These are phyloP conservation scores for Calophaca sinica DNA, from an alignment of 306 rosid genomes.

Conservation along the genomic window DNA sequence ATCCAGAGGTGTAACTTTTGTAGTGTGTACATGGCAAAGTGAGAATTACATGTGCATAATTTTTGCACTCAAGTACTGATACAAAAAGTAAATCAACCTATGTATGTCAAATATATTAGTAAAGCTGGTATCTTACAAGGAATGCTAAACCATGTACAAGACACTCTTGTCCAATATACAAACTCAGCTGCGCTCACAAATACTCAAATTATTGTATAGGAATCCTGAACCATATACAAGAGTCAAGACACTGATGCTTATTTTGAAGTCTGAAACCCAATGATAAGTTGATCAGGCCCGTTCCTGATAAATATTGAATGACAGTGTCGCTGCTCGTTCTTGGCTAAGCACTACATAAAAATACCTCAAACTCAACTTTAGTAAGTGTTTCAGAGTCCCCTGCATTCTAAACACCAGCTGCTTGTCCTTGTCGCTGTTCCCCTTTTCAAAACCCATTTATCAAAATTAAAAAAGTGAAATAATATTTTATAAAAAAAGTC, in stretches of 20 bases:
- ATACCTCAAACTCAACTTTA: too few relatives aligned
- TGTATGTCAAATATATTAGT: background rate
- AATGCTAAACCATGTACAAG: slow-evolving; percentile 9
- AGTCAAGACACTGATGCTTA: background rate
- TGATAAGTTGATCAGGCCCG: background rate
- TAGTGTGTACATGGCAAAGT: background rate
- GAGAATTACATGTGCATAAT: background rate
- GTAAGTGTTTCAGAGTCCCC: too few relatives aligned
- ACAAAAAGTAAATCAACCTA: background rate
- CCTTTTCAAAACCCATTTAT: too few relatives aligned
- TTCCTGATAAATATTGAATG: slow-evolving; percentile 1
- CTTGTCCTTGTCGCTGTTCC: too few relatives aligned
- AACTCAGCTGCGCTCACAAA: background rate
- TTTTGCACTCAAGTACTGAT: background rate
- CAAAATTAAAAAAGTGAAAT: too few relatives aligned
- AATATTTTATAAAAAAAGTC: too few relatives aligned
- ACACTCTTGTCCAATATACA: background rate
- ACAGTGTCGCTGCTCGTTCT: background rate
- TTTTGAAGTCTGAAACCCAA: slow-evolving; percentile 4
- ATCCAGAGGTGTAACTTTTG: background rate
- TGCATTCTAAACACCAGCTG: too few relatives aligned
- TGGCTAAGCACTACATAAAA: too few relatives aligned
- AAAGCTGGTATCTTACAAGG: slow-evolving; percentile 5
- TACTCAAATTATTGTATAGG: background rate
- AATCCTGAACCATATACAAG: background rate